These are phyloP conservation scores for Candida albicans DNA, from an alignment of 1,139 yeast genomes.

Conservation along the genomic window DNA sequence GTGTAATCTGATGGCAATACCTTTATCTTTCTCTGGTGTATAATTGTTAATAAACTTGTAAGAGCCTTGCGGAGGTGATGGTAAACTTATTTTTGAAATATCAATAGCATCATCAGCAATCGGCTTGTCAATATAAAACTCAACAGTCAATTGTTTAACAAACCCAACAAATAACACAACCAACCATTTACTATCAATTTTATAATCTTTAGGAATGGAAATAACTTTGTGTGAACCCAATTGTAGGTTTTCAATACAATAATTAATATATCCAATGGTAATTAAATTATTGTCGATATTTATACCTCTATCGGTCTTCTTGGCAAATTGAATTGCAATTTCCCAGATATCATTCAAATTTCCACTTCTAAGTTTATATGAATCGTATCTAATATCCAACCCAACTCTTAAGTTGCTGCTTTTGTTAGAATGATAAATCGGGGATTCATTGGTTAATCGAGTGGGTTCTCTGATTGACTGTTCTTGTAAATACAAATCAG, in stretches of 20 bases:
- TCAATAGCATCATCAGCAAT: neutral
- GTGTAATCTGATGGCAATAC: conserved; percentile 32
- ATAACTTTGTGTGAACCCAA: conserved; percentile 3
- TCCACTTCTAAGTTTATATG: conserved; percentile 67
- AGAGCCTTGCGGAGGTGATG: conserved; percentile 12
- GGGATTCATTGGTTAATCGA: conserved; percentile 58
- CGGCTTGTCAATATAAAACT: conserved; percentile 13
- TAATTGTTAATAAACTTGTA: conserved; percentile 27
- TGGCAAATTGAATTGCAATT: conserved; percentile 1
- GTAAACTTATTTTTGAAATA: conserved; percentile 3
- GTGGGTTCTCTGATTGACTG: conserved; percentile 62
- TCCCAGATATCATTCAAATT: conserved; percentile 67
- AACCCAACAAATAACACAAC: conserved; percentile 14
- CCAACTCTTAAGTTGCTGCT: conserved; percentile 63
- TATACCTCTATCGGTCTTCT: conserved; percentile 9
- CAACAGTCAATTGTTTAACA: conserved; percentile 14
- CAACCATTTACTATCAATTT: conserved; percentile 13
- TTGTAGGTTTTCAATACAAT: conserved; percentile 7
- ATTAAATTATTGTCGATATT: conserved; percentile 21
- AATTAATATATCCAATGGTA: conserved; percentile 26
- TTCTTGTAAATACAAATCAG: conserved; percentile 54
- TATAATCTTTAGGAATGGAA: conserved; percentile 5
- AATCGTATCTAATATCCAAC: conserved; percentile 56
- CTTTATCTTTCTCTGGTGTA: conserved; percentile 36
- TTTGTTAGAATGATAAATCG: conserved; percentile 63